Percentiles rank a stretch among this genome's conserved stretches.
phyloP scores from a whole-genome alignment of 768 basidiomycete genomes.

The Amylocystis lapponica region DNA sequence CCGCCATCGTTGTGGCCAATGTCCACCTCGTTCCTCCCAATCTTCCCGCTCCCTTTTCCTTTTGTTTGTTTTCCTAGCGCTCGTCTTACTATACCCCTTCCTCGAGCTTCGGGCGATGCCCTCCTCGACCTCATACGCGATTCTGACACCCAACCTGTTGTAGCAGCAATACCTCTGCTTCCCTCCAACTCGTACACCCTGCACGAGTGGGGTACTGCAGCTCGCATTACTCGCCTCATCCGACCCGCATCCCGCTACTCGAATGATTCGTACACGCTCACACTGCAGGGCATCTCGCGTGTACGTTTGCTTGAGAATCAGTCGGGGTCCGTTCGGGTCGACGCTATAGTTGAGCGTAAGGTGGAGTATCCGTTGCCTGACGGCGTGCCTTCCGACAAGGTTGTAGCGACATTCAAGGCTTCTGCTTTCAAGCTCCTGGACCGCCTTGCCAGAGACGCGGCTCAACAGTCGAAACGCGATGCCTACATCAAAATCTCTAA shows the following conservation, averaged over 20 bases:
- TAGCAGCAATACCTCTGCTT: slow-evolving; percentile 60
- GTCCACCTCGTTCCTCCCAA: slow-evolving; percentile 37
- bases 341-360: slow-evolving; percentile 18
- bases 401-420: slow-evolving; percentile 62
- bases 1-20: no score
- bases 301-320: slow-evolving; percentile 54
- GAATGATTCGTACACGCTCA: slow-evolving; percentile 49
- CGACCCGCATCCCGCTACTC: slow-evolving; percentile 51
- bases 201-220: slow-evolving; percentile 61
- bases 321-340: slow-evolving; percentile 2
- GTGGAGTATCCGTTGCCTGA: slow-evolving; percentile 31
- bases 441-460: slow-evolving; percentile 42
- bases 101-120: slow-evolving; percentile 53
- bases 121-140: slow-evolving; percentile 64
- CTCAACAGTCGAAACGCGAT: slow-evolving; percentile 48
- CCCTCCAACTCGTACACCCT: slow-evolving; percentile 20
- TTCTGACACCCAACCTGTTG: slow-evolving; percentile 60
- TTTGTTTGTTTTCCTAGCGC: slow-evolving; percentile 71
- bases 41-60: slow-evolving; percentile 68
- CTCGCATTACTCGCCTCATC: slow-evolving; percentile 65
- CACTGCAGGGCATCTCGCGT: slow-evolving; percentile 67
- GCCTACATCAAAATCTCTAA: slow-evolving; percentile 61
- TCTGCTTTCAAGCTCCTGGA: slow-evolving; percentile 64
- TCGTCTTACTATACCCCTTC: slow-evolving; percentile 61
- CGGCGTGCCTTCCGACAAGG: slow-evolving; percentile 43